phyloP scores from a whole-genome alignment of 192 early-diverging fungal species.

The Umbelopsis sp. region DNA sequence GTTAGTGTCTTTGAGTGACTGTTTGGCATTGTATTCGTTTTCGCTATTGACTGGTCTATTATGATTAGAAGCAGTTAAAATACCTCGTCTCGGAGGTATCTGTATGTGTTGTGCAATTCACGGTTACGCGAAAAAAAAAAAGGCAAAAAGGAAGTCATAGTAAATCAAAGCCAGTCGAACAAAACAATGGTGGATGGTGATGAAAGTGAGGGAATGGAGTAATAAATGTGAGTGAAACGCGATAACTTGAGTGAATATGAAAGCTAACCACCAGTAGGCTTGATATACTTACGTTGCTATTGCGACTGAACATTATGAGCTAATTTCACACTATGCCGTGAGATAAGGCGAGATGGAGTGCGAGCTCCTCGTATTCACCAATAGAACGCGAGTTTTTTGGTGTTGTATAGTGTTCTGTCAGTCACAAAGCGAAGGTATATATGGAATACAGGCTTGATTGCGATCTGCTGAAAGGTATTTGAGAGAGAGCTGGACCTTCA shows the following conservation, averaged over 20 bases:
- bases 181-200: neutral
- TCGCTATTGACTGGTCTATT: conserved; percentile 4
- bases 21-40: neutral
- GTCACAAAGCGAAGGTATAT: neutral
- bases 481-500: neutral
- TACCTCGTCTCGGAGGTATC: conserved; percentile 12
- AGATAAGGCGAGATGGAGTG: conserved; percentile 11
- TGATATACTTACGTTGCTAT: conserved; percentile 1
- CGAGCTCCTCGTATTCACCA: conserved; percentile 11
- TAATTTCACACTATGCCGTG: conserved; percentile 6
- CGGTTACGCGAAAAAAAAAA: conserved; percentile 15
- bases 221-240: neutral
- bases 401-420: neutral
- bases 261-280: neutral
- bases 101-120: neutral
- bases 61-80: conserved; percentile 11
- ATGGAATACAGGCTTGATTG: neutral
- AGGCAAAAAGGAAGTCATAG: neutral
- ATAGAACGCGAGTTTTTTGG: neutral
- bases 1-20: conserved; percentile 1
- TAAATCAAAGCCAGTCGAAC: conserved; percentile 2
- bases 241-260: neutral
- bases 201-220: neutral
- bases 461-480: neutral
- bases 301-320: conserved; percentile 7